Percentiles rank a stretch among this genome's conserved stretches.
Evolutionary conservation across 2,329 filamentous ascomycete genomes (phyloP).

Genomic region (Phaeosphaeria sp.): DNA sequence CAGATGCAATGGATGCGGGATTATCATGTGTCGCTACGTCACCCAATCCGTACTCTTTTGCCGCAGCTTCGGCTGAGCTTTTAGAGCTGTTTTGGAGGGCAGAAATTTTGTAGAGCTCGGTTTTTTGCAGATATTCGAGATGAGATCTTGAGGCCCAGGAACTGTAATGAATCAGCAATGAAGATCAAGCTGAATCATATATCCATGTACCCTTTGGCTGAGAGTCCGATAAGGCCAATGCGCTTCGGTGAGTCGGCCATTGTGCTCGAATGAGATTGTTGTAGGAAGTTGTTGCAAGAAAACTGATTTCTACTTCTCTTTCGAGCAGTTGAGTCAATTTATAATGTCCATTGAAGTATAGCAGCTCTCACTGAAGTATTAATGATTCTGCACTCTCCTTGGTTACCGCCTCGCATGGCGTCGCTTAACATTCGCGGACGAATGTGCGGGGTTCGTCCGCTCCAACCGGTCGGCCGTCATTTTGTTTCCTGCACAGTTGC

Average conservation of each 20-base stretch:
- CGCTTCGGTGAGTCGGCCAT: constrained; percentile 25
- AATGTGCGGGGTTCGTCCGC: not conserved
- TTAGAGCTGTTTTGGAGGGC: constrained; percentile 58
- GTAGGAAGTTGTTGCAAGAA: not conserved
- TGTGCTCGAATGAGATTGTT: not conserved
- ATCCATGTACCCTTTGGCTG: constrained; percentile 32
- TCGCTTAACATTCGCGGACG: not conserved
- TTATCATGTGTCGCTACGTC: constrained; percentile 52
- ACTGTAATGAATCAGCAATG: constrained; percentile 15
- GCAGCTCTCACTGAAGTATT: not conserved
- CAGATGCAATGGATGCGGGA: constrained; percentile 52
- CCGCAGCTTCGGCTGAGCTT: constrained; percentile 51
- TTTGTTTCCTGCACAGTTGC: not conserved
- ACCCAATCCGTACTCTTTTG: constrained; percentile 45
- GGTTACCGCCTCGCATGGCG: not conserved
- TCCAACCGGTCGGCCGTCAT: not conserved
- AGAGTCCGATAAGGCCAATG: constrained; percentile 43
- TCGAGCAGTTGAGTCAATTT: not conserved
- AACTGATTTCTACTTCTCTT: not conserved
- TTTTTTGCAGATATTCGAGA: constrained; percentile 44
- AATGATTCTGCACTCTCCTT: not conserved
- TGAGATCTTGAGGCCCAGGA: constrained; percentile 50
- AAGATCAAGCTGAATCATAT: too few relatives aligned
- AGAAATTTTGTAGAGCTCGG: constrained; percentile 54
- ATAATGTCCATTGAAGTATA: not conserved